Evolutionary conservation across 1,284 basidiomycete species (phyloP).

Genomic region (Trametes polyzona): DNA sequence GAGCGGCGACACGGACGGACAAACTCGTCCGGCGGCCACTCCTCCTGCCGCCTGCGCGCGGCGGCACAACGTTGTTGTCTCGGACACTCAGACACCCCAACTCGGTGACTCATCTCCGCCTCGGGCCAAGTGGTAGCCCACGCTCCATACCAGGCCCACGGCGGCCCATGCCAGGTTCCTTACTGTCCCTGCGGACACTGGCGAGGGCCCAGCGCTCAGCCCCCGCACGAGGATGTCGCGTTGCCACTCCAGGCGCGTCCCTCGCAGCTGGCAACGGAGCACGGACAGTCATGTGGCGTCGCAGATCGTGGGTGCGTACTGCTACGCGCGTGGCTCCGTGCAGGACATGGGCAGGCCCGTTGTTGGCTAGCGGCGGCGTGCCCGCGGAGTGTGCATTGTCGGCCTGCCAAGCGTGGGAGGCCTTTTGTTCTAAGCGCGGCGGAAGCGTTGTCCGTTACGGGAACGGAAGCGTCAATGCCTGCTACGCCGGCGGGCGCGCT

Average conservation of each 20-base stretch:
- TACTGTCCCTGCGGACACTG: background rate
- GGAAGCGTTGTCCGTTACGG: slow-evolving; percentile 9
- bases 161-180: too few species aligned
- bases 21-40: too few species aligned
- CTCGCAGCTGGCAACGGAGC: background rate
- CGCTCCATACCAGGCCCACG: too few species aligned
- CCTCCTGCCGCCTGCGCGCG: too few species aligned
- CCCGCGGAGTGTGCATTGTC: slow-evolving; percentile 17
- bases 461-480: slow-evolving; percentile 15
- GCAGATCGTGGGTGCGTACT: background rate
- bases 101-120: too few species aligned
- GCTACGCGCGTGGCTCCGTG: slow-evolving; percentile 6
- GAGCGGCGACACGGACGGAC: too few species aligned
- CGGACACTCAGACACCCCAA: too few species aligned
- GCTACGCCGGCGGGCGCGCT: background rate
- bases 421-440: slow-evolving; percentile 18
- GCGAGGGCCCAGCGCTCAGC: background rate
- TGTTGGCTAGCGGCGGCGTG: slow-evolving; percentile 23
- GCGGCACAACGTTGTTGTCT: too few species aligned
- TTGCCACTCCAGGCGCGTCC: slow-evolving; percentile 4
- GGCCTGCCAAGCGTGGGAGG: slow-evolving; percentile 16
- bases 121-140: too few species aligned
- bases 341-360: slow-evolving; percentile 18
- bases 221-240: slow-evolving; percentile 1
- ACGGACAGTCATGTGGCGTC: slow-evolving; percentile 9